Conservation (phyloP, 768 basidiomycete species). For the Suillus lakei region DNA sequence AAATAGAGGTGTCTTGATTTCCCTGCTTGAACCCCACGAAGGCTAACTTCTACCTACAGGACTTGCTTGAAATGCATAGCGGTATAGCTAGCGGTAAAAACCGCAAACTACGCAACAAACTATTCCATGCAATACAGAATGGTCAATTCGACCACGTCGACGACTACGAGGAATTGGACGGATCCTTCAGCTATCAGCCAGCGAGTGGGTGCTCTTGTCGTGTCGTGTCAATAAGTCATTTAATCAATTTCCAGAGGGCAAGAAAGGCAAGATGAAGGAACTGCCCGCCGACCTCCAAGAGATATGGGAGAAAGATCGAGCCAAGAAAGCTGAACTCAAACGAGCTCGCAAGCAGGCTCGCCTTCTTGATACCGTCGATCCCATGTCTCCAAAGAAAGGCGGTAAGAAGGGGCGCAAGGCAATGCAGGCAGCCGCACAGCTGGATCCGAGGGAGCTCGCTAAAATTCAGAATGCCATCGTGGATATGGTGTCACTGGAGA, state of each 20-base stretch:
- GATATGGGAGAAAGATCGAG: conserved; percentile 83
- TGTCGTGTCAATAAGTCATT: neutral
- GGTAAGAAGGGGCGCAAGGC: conserved; percentile 73
- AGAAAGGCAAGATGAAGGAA: conserved; percentile 53
- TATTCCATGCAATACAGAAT: conserved; percentile 64
- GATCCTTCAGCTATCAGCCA: conserved; percentile 32
- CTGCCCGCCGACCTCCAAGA: conserved; percentile 62
- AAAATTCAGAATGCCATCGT: conserved; percentile 56
- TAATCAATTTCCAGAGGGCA: conserved; percentile 30
- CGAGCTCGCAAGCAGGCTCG: conserved; percentile 60
- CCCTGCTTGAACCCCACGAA: neutral
- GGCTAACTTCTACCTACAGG: conserved; percentile 51
- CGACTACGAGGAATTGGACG: conserved; percentile 29
- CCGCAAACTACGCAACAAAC: conserved; percentile 53
- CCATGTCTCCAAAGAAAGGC: conserved; percentile 61
- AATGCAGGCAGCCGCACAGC: conserved; percentile 58
- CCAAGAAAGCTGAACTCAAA: conserved; percentile 81
- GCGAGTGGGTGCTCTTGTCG: conserved; percentile 50
- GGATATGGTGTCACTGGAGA: conserved; percentile 69
- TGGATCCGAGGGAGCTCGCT: conserved; percentile 43
- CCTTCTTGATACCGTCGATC: conserved; percentile 63
- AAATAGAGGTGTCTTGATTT: conserved; percentile 54
- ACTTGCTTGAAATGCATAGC: conserved; percentile 62
- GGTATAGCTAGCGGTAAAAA: conserved; percentile 49
- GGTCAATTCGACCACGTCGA: conserved; percentile 52